phyloP scores from a whole-genome alignment of 345 rosid species.

The Chamaenerion angustifolium region DNA sequence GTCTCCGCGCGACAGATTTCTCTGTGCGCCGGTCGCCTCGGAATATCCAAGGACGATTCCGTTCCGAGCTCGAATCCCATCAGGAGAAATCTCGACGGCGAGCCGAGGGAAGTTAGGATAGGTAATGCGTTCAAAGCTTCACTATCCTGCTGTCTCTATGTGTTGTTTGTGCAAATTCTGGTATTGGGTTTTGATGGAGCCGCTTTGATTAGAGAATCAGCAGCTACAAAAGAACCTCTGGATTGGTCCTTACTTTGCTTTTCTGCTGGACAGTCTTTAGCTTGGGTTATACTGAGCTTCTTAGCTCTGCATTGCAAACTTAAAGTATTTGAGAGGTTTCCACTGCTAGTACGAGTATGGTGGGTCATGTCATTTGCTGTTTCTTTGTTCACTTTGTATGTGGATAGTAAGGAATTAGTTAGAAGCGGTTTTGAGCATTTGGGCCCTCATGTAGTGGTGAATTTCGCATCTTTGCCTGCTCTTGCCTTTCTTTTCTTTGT shows the following conservation, averaged over 20 bases:
- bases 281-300: conserved; percentile 76
- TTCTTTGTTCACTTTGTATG: conserved; percentile 54
- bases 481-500: conserved; percentile 72
- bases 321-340: conserved; percentile 61
- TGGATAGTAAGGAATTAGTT: conserved; percentile 52
- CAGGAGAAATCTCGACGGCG: conserved; percentile 24
- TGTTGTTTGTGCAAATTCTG: conserved; percentile 50
- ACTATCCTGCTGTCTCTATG: conserved; percentile 58
- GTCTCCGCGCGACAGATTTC: conserved; percentile 53
- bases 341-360: conserved; percentile 69
- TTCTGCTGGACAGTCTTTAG: conserved; percentile 60
- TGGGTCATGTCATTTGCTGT: conserved; percentile 67
- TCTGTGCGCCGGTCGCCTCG: conserved; percentile 44
- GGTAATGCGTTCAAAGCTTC: conserved; percentile 56
- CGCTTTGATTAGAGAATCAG: conserved; percentile 33
- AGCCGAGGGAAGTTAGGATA: conserved; percentile 27
- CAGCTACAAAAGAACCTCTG: conserved; percentile 23
- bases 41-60: conserved; percentile 55
- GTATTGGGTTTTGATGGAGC: conserved; percentile 68
- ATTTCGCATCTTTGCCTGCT: conserved; percentile 74
- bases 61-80: conserved; percentile 30
- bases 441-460: conserved; percentile 55
- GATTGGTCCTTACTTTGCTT: conserved; percentile 49
- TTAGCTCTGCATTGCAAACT: conserved; percentile 68
- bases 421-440: conserved; percentile 37